Evolutionary conservation across 768 basidiomycete genomes (phyloP).

Genomic region (Mycena crocata): DNA sequence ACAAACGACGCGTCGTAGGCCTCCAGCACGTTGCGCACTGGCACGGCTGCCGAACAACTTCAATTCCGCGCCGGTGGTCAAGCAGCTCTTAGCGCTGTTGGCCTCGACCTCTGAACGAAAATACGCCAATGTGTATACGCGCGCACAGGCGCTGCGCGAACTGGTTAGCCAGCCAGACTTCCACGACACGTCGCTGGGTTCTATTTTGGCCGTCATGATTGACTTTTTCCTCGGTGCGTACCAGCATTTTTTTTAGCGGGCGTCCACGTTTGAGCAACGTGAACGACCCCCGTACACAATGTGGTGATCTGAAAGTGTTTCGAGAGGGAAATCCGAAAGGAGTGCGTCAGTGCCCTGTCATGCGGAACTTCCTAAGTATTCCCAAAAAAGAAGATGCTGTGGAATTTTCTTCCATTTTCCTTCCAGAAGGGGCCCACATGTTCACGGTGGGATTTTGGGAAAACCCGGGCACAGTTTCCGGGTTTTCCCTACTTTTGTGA

Average conservation of each 20-base stretch:
- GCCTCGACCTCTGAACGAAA: constrained; percentile 65
- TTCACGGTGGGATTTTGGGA: no score
- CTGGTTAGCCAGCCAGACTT: constrained; percentile 58
- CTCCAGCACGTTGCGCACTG: constrained; percentile 70
- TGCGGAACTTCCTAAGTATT: no score
- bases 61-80: constrained; percentile 55
- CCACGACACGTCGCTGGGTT: constrained; percentile 57
- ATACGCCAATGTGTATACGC: constrained; percentile 66
- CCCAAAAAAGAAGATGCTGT: no score
- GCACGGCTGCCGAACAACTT: constrained; percentile 65
- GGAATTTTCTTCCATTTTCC: no score
- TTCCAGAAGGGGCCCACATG: no score
- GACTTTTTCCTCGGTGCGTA: constrained; percentile 65
- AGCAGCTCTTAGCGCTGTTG: constrained; percentile 59
- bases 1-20: constrained; percentile 49
- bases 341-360: no score
- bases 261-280: no score
- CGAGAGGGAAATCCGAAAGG: constrained; percentile 72
- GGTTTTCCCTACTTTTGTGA: no score
- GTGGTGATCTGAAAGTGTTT: no score
- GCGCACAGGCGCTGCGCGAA: constrained; percentile 54
- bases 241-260: not conserved
- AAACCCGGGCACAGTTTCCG: no score
- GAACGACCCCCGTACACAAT: not conserved
- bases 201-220: constrained; percentile 58